Base-by-base conservation (phyloP, 2,329 filamentous ascomycete species). In the Sporothrix protearum region DNA sequence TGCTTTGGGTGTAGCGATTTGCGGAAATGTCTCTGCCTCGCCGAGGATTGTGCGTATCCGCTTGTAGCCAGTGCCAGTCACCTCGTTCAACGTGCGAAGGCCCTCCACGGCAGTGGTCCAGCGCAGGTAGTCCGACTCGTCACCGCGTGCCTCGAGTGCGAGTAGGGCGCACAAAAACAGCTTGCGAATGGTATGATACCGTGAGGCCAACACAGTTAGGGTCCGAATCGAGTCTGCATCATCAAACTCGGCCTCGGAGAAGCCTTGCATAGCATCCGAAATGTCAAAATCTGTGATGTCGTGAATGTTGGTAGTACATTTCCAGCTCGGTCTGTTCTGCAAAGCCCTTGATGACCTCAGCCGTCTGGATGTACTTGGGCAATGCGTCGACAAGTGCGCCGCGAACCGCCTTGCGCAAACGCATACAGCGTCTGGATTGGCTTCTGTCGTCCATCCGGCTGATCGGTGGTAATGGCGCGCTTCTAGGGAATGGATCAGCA, bases 241-340 rank as follows among this genome's bases (percentile, higher is more conserved):
- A 66, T 97, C 92, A 72, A 91, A 87, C 63, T 91, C 87, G n/a
- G 84, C 81, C 57, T 88, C 86, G n/a, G 70, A 25, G 71, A 91
- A 89, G 1, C 88, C 88, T 57, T 85, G 82, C 75, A 89, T 85
- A n/a, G 90, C 88, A 76, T 93, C 91, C 25, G 87, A 85, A 47
- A 93, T 87, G 78, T 94, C 92, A 71, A 89, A 87, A 71, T 90
- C 86, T 73, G 88, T 92, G 73, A 95, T 88, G 75, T 94, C 92
- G 78, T 95, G 94, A 73, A 95, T 91, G 78, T 98, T 98, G 95
- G 77, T 96, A 92, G 78, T 97, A 97, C 80, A 94, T 96, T 76
- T 97, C 93, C 57, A 99, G 82, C 77, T 97, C 92, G 66, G 91
- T 87, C 77, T 92, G 88, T 78, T 94, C 90, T 1, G 94, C 89